These are phyloP conservation scores for Pugionium cornutum DNA, from an alignment of 345 rosid species.

Conservation along the genomic window DNA sequence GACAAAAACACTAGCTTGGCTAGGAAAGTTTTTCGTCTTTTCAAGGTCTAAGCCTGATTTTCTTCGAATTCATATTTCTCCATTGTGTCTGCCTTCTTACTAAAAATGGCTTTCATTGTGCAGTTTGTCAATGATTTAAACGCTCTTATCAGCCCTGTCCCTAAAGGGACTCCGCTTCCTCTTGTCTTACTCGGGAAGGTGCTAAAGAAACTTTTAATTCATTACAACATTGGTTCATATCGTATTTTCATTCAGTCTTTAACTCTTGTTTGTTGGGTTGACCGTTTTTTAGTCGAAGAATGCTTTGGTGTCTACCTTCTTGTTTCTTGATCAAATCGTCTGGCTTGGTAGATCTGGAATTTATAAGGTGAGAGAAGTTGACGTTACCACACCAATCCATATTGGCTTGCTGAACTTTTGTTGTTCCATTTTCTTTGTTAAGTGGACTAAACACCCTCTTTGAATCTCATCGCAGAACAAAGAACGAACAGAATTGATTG, in stretches of 20 bases:
- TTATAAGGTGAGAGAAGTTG: constrained; percentile 62
- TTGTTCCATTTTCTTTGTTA: constrained; percentile 4
- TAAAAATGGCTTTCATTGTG: constrained; percentile 6
- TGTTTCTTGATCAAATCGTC: constrained; percentile 94
- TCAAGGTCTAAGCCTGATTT: constrained; percentile 53
- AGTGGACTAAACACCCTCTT: constrained; percentile 18
- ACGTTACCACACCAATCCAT: neutral
- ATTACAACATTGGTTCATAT: neutral
- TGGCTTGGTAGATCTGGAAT: constrained; percentile 96
- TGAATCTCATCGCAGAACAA: constrained; percentile 59
- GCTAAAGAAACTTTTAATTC: neutral
- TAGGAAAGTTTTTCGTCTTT: constrained; percentile 94
- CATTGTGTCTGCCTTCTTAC: constrained; percentile 2
- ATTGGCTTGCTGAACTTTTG: constrained; percentile 2
- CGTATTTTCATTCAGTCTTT: constrained; percentile 7
- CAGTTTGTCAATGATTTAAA: constrained; percentile 96
- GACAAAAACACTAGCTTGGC: constrained; percentile 97
- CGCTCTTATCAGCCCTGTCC: constrained; percentile 79
- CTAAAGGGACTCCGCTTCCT: constrained; percentile 89
- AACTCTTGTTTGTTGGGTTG: constrained; percentile 22
- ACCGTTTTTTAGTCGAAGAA: constrained; percentile 69
- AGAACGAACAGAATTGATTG: constrained; percentile 76
- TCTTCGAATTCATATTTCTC: neutral
- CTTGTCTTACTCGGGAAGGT: constrained; percentile 93
- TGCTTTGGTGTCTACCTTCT: constrained; percentile 82